Evolutionary conservation across 371 early-diverging fungal species (phyloP), one percentile per base, ranked within the genome.

Genomic region (Hamiltosporidium magnivora): DNA sequence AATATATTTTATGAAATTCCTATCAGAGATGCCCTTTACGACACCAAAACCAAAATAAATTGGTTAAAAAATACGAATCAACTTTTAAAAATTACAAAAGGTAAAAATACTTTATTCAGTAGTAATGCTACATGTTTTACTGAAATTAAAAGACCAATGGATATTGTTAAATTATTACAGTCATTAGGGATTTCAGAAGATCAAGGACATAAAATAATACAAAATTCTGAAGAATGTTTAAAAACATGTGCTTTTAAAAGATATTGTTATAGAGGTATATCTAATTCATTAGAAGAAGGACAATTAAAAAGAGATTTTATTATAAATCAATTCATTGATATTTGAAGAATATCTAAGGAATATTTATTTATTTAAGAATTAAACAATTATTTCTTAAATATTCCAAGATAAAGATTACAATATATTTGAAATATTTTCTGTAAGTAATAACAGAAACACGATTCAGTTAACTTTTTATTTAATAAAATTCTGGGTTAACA

Each of bases 271-370:
- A 62, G 58, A 42, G 63, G 52, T 9, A 44, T 71, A 53, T 36
- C 56, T 42, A 62, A 62, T 41, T 54, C 58, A 39, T 38, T 67
- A 12, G 58, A 64, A 53, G 72, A 71, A 43, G 67, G 72, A 49
- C 4, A 3, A 1, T 42, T 71, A 36, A 71, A 71, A 44, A 62
- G 62, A 49, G 64, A 71, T 40, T 71, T 71, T 67, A 36, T 71
- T 49, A 4, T 71, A 46, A 60, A 60, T 40, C 4, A 60, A 60
- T 60, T 25, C 25, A 25, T 25, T 25, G 25, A 25, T 25, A 25
- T 25, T 25, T 25, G 25, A 25, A 25, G 25, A 25, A 25, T 25
- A 25, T 25, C 25, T 25, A 25, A 25, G 25, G 25, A 25, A 25
- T 25, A 25, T 25, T 25, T 25, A 25, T 25, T 25, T 25, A 25